phyloP scores from a whole-genome alignment of 495 filamentous ascomycete species.

The Aspergillus sclerotiicarbonarius region DNA sequence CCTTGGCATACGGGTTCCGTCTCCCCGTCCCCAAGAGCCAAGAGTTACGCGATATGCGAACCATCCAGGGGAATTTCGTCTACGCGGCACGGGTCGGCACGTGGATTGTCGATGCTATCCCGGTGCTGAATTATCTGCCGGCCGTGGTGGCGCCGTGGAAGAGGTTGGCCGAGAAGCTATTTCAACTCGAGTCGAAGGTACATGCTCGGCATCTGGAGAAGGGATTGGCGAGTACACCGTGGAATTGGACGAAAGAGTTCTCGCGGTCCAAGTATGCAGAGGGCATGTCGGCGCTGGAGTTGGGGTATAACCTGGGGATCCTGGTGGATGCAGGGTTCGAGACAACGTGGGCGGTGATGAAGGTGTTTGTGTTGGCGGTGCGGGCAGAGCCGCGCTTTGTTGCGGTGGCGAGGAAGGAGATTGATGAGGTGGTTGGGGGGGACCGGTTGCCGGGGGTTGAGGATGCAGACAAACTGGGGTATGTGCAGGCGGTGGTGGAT shows the following conservation, averaged over 20 bases:
- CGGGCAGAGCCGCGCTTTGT: slow-evolving; percentile 37
- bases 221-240: slow-evolving; percentile 9
- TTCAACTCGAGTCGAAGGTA: slow-evolving; percentile 13
- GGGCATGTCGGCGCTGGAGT: slow-evolving; percentile 24
- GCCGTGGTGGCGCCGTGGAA: slow-evolving; percentile 29
- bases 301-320: slow-evolving; percentile 36
- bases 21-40: slow-evolving; percentile 22
- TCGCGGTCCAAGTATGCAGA: slow-evolving; percentile 8
- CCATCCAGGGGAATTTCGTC: slow-evolving; percentile 17
- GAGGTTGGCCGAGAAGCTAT: slow-evolving; percentile 6
- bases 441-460: slow-evolving; percentile 20
- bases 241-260: slow-evolving; percentile 29
- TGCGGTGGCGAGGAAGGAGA: slow-evolving; percentile 48
- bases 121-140: slow-evolving; percentile 29
- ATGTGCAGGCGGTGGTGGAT: slow-evolving; percentile 32
- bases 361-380: slow-evolving; percentile 38
- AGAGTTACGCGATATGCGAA: slow-evolving; percentile 9
- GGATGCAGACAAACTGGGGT: slow-evolving; percentile 27
- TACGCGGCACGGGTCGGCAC: slow-evolving; percentile 16
- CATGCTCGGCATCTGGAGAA: slow-evolving; percentile 14
- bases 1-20: slow-evolving; percentile 30
- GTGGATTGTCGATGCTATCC: slow-evolving; percentile 33
- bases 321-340: slow-evolving; percentile 38
- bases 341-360: slow-evolving; percentile 31
- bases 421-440: slow-evolving; percentile 23